Percentiles rank a stretch among this genome's conserved stretches.
Conservation (phyloP, 306 rosid genomes). For the Prinsepia uniflora region DNA sequence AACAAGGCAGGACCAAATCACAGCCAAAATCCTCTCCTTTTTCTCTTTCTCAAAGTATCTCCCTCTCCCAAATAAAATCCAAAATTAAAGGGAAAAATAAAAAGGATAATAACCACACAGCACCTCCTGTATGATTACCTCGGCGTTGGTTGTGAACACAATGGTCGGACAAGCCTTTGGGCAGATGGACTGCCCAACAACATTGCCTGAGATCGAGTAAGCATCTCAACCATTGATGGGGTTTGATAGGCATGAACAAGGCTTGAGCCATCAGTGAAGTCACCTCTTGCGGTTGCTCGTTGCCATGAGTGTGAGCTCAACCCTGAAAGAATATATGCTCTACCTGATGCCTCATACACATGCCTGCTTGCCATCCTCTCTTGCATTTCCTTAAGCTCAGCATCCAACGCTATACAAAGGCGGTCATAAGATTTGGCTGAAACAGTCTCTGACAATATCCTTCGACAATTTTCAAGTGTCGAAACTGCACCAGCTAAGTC, state of each 20-base stretch:
- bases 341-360: slow-evolving; percentile 94
- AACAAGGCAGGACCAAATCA: slow-evolving; percentile 57
- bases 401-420: slow-evolving; percentile 81
- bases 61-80: slow-evolving; percentile 31
- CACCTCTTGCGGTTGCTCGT: slow-evolving; percentile 95
- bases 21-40: slow-evolving; percentile 42
- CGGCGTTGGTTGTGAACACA: slow-evolving; percentile 71
- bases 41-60: slow-evolving; percentile 37
- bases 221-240: slow-evolving; percentile 96
- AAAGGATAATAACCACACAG: slow-evolving; percentile 30
- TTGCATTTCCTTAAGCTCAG: slow-evolving; percentile 97
- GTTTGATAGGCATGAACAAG: slow-evolving; percentile 89
- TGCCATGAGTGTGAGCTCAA: slow-evolving; percentile 99
- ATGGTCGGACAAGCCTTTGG: slow-evolving; percentile 81
- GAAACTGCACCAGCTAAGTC: slow-evolving; percentile 63
- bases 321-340: slow-evolving; percentile 96
- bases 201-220: slow-evolving; percentile 85
- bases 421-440: slow-evolving; percentile 68
- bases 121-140: slow-evolving; percentile 49
- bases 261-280: slow-evolving; percentile 84
- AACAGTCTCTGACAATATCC: slow-evolving; percentile 47
- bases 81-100: slow-evolving; percentile 22
- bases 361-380: slow-evolving; percentile 93
- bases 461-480: slow-evolving; percentile 78
- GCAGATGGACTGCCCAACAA: slow-evolving; percentile 74